Base-by-base conservation (phyloP, 1,284 basidiomycete genomes). In the Rhodofomes roseus region DNA sequence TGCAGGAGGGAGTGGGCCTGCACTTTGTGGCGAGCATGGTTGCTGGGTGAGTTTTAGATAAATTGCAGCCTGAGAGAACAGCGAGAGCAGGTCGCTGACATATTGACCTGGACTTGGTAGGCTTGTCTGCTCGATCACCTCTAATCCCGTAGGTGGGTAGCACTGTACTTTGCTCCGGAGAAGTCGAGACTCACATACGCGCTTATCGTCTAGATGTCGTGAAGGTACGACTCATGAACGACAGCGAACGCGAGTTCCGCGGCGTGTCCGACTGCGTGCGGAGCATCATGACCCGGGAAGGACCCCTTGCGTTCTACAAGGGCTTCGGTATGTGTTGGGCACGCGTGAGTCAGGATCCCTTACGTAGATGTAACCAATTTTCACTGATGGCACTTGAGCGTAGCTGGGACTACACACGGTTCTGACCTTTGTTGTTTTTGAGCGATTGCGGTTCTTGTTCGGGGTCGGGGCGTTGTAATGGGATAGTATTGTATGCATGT, bases 301-400 rank as follows among this genome's bases (percentile, higher is more conserved):
- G 75, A 0, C 70, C 69, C 1, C 61, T 72, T 57, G 74, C 74
- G 2, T 75, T 77, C 59, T 77, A 66, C 64, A 77, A 77, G 60
- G 75, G 75, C 20, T 77, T 77, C 57, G 68, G 71, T 11, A 75
- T 77, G 74, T 76, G 74, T 57, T 77, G 75, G 75, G 74, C 74
- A 7, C 63, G 75, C 48, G 75, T 76, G 58, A 51, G 74, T 70
- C 25, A 22, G 29, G 14, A 31, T 29, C 4, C 29, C n/a, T 25
- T 29, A 12, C 41, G 18, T 31, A 22, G 6, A 3, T 8, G 43
- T 20, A 4, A 6, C 11, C 22, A n/a, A 36, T n/a, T 34, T 1
- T 11, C 29, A 4, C 8, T 23, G 6, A 25, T 48, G n/a, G 11
- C 11, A 4, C 52, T 55, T 23, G 1, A 14, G 11, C 36, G 27